Percentiles rank a stretch among this genome's conserved stretches.
phyloP scores from a whole-genome alignment of 106 monocot species.

The Posidonia australis region DNA sequence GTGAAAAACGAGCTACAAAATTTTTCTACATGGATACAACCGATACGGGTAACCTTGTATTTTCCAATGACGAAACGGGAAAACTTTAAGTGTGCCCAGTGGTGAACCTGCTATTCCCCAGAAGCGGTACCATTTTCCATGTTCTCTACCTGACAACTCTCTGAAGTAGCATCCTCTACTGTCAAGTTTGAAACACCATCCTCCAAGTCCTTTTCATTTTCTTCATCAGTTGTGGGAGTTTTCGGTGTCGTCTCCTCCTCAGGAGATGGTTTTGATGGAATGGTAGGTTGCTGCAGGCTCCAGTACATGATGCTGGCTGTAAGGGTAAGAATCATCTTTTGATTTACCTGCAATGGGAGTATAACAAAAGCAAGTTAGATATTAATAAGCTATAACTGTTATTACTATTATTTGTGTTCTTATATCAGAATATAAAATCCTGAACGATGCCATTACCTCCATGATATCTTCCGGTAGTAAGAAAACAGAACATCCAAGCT shows the following conservation, averaged over 20 bases:
- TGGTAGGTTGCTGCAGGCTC: conserved; percentile 46
- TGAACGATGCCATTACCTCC: conserved; percentile 42
- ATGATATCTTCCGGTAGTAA: conserved; percentile 90
- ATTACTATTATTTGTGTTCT: neutral
- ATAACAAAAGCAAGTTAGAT: neutral
- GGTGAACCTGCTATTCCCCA: neutral
- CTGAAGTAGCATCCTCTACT: conserved; percentile 39
- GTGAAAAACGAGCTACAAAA: too few relatives aligned
- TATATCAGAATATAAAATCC: neutral
- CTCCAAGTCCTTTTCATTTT: conserved; percentile 19
- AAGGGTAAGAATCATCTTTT: conserved; percentile 84
- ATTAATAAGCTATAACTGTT: neutral
- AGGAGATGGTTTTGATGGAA: conserved; percentile 12
- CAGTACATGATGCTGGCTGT: conserved; percentile 90
- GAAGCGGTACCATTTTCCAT: conserved; percentile 23
- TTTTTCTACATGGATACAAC: too few relatives aligned
- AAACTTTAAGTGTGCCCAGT: too few relatives aligned
- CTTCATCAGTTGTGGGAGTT: conserved; percentile 18
- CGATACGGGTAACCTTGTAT: neutral
- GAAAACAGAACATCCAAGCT: conserved; percentile 83
- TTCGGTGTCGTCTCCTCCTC: conserved; percentile 13
- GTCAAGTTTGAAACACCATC: conserved; percentile 33
- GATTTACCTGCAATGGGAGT: conserved; percentile 50
- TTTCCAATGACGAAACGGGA: neutral
- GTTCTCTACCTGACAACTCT: conserved; percentile 4